phyloP scores from a whole-genome alignment of 2,329 filamentous ascomycete species.

The Hypoxylon rubiginosum region DNA sequence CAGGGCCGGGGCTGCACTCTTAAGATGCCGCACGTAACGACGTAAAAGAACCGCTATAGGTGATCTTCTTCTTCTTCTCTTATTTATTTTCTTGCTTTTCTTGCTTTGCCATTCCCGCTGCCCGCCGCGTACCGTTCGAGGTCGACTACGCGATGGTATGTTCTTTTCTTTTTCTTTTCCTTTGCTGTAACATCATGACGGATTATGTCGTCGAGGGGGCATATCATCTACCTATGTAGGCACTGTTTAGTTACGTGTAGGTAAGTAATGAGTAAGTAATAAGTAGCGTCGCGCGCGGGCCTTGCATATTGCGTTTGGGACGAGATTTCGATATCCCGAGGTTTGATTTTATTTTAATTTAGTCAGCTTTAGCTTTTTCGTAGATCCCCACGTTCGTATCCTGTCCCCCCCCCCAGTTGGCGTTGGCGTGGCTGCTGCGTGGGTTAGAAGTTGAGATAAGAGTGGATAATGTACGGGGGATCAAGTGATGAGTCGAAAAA shows the following conservation, averaged over 20 bases:
- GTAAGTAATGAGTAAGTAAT: conserved; percentile 9
- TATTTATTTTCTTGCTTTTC: conserved; percentile 3
- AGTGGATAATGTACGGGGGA: conserved; percentile 23
- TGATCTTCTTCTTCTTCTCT: conserved; percentile 20
- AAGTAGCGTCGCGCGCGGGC: conserved; percentile 14
- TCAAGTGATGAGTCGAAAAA: conserved; percentile 32
- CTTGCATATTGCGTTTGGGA: not conserved
- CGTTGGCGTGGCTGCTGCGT: conserved; percentile 12
- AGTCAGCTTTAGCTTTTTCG: conserved; percentile 29
- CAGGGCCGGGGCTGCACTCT: conserved; percentile 43
- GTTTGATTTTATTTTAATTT: conserved; percentile 33
- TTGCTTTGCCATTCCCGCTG: conserved; percentile 12
- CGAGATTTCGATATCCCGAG: conserved; percentile 30
- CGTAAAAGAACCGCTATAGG: conserved; percentile 27
- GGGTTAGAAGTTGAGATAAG: conserved; percentile 30
- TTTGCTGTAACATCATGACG: conserved; percentile 33
- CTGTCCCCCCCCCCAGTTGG: conserved; percentile 4
- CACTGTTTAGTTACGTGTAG: not conserved
- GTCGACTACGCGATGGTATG: conserved; percentile 18
- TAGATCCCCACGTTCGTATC: conserved; percentile 39
- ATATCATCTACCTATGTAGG: not conserved
- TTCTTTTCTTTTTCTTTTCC: not conserved
- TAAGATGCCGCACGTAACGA: conserved; percentile 44
- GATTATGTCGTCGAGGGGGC: conserved; percentile 22
- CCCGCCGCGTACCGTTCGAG: conserved; percentile 25